These are phyloP conservation scores for Magnolia changhungtana DNA, from an alignment of 164 flowering plant genomes.

Conservation along the genomic window DNA sequence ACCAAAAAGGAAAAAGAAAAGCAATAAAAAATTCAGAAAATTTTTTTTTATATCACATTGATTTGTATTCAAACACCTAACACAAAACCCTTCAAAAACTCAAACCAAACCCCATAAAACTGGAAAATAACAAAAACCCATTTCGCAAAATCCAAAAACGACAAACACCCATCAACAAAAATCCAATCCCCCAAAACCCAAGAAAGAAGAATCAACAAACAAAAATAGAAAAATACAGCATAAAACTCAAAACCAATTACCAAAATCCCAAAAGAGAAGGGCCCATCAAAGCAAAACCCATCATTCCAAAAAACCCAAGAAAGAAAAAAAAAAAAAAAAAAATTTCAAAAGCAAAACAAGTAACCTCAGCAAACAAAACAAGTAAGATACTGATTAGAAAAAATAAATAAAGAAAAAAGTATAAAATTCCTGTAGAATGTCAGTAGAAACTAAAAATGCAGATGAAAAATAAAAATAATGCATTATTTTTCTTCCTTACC, in stretches of 20 bases:
- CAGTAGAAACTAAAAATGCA: conserved; percentile 10
- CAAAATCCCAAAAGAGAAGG: background rate
- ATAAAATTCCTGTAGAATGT: conserved; percentile 14
- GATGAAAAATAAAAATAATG: background rate
- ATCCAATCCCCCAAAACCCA: conserved; percentile 13
- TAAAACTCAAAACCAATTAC: conserved; percentile 6
- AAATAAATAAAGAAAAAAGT: background rate
- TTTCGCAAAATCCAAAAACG: background rate
- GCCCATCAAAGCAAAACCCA: conserved; percentile 5
- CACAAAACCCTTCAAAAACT: conserved; percentile 3
- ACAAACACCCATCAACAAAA: conserved; percentile 1
- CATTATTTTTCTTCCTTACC: background rate
- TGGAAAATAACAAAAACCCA: background rate
- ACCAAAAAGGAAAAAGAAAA: background rate
- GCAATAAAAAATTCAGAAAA: background rate
- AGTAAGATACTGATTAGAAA: background rate
- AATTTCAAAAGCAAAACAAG: background rate
- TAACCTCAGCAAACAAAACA: background rate
- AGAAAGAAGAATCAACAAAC: background rate
- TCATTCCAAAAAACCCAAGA: conserved; percentile 7
- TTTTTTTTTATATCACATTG: background rate
- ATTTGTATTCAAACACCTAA: background rate
- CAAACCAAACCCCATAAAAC: conserved; percentile 9
- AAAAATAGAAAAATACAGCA: background rate
- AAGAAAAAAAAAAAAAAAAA: background rate